These are phyloP conservation scores for Trametes meyenii DNA, from an alignment of 768 basidiomycete species.

Conservation along the genomic window DNA sequence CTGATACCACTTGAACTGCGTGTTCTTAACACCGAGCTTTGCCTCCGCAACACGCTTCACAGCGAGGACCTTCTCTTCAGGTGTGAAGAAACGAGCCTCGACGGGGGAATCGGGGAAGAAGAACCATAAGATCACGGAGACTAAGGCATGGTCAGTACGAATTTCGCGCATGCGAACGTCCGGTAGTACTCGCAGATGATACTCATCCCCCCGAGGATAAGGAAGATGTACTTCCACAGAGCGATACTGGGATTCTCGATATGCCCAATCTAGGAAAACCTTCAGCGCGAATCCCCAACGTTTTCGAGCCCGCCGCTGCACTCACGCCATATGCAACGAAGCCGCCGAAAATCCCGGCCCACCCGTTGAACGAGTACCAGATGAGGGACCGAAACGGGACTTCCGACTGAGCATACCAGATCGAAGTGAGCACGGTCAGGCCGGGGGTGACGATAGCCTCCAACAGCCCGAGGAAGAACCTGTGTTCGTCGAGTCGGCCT, in stretches of 20 bases:
- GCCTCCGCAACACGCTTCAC: constrained; percentile 41
- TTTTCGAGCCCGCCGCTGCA: neutral
- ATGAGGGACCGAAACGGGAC: constrained; percentile 25
- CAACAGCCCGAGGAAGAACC: constrained; percentile 24
- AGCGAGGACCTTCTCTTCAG: constrained; percentile 38
- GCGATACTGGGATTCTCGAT: constrained; percentile 18
- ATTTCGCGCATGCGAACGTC: neutral
- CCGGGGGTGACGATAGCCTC: constrained; percentile 26
- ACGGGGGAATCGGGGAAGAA: constrained; percentile 42
- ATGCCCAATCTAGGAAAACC: constrained; percentile 12
- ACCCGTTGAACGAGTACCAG: constrained; percentile 29
- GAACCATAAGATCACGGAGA: constrained; percentile 31
- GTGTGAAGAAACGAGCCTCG: constrained; percentile 34
- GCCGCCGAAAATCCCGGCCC: constrained; percentile 25
- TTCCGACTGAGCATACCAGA: constrained; percentile 25
- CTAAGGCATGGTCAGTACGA: neutral
- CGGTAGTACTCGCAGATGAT: constrained; percentile 13
- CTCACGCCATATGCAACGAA: constrained; percentile 24
- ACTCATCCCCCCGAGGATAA: constrained; percentile 23
- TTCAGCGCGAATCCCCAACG: neutral
- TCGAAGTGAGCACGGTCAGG: constrained; percentile 20
- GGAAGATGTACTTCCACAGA: constrained; percentile 27
- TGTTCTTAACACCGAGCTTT: constrained; percentile 39
- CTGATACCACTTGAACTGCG: constrained; percentile 40
- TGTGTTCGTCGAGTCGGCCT: neutral